Base-by-base conservation (phyloP, 2,329 filamentous ascomycete species). In the Aureobasidium leucospermi region DNA sequence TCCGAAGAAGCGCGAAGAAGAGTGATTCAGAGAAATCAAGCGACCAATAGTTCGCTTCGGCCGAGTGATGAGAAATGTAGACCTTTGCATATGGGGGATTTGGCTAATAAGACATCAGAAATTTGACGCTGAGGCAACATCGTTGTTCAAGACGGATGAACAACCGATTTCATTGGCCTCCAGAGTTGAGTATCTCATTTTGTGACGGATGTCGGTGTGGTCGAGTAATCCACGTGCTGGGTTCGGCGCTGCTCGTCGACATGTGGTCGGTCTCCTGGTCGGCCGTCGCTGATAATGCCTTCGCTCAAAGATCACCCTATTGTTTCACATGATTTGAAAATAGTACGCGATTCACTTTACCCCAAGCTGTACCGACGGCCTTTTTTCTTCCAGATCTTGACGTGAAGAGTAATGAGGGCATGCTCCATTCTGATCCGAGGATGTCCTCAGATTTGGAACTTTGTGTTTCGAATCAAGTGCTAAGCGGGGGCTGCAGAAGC, bases 381-480 rank as follows among this genome's bases (percentile, higher is more conserved):
- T 29, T 31, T 23, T 46, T 45, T 11, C 11, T 9, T 29, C 16
- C 29, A 39, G 43, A 38, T 19, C 23, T 57, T 46, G 52, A 46
- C 41, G 3, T 38, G 31, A 6, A 43, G n/a, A 28, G n/a, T 6
- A 28, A 57, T 28, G 39, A 57, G 38, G 31, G n/a, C 41, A 19
- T 45, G 19, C 15, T 36, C 31, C 16, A 36, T 15, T 28, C 13
- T 56, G 52, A 46, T 43, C 31, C 41, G 39, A 38, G 29, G 19
- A 15, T 36, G 52, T 23, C n/a, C 16, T 36, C 28, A 46, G 38
- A 32, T 11, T 46, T 19, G 42, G 41, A 4, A 38, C 38, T 32
- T 31, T 41, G 31, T 57, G 52, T 57, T 57, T 57, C 52, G 31
- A 38, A 46, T 45, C 41, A n/a, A 38, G 39, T 46, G 41, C 52